Percentiles rank a stretch among this genome's conserved stretches.
phyloP scores from a whole-genome alignment of 768 basidiomycete genomes.

The Calvatia gigantea region DNA sequence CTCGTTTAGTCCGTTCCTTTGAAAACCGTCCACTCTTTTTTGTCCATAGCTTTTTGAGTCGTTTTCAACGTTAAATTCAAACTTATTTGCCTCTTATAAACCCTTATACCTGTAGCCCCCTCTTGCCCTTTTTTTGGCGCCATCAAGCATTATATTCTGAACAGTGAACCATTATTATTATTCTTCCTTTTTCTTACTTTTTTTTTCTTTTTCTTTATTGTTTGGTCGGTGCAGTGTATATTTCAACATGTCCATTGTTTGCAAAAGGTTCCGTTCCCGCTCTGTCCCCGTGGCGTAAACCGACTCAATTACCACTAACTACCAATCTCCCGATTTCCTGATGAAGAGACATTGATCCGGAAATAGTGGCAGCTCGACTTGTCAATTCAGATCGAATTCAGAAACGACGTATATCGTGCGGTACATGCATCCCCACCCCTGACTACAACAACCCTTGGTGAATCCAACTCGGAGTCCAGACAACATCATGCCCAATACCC shows the following conservation, averaged over 20 bases:
- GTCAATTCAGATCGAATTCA: too few species aligned
- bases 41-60: constrained; percentile 5
- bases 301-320: too few species aligned
- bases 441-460: background rate
- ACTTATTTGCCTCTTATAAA: constrained; percentile 12
- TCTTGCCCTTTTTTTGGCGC: constrained; percentile 3
- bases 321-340: too few species aligned
- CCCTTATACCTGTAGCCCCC: constrained; percentile 6
- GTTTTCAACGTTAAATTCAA: background rate
- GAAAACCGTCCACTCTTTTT: constrained; percentile 5
- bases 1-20: constrained; percentile 12
- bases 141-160: constrained; percentile 12
- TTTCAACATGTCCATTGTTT: background rate
- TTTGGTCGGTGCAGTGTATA: constrained; percentile 5
- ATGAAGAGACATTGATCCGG: too few species aligned
- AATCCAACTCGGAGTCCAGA: background rate
- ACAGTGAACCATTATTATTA: constrained; percentile 13
- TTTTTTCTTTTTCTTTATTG: background rate
- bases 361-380: too few species aligned
- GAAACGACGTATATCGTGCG: too few species aligned
- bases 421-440: constrained; percentile 20
- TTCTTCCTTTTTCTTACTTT: constrained; percentile 4
- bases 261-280: background rate
- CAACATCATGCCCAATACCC: constrained; percentile 3
- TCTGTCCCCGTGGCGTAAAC: constrained; percentile 1